Evolutionary conservation across 352 stramenopile species (phyloP).

Genomic region (Globisporangium okanoganense): DNA sequence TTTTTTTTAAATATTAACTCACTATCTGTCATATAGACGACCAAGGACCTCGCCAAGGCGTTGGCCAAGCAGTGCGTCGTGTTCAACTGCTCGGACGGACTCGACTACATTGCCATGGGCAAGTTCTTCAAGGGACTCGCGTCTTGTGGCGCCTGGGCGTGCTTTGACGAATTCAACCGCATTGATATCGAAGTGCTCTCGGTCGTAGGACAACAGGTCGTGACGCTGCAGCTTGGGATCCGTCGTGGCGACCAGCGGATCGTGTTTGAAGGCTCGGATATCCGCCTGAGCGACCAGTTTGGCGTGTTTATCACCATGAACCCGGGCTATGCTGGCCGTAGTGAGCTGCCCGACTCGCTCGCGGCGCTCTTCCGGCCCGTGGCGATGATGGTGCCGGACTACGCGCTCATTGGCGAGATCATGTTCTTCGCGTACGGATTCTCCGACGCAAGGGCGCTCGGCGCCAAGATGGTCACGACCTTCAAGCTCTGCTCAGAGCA

Average conservation of each 20-base stretch:
- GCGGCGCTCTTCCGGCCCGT: conserved; percentile 84
- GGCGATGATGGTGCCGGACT: conserved; percentile 92
- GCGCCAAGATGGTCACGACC: conserved; percentile 86
- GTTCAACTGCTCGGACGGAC: conserved; percentile 91
- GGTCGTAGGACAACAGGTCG: conserved; percentile 88
- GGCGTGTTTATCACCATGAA: conserved; percentile 93
- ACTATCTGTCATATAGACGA: too few relatives aligned
- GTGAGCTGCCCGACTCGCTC: conserved; percentile 84
- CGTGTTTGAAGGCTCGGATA: conserved; percentile 94
- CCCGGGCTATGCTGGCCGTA: conserved; percentile 82
- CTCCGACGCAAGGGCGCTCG: conserved; percentile 41
- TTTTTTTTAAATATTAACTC: too few relatives aligned
- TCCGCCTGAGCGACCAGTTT: conserved; percentile 91
- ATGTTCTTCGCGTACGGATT: conserved; percentile 91
- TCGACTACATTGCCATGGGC: conserved; percentile 94
- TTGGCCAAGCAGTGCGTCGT: conserved; percentile 95
- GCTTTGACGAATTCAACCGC: conserved; percentile 90
- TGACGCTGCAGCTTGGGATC: conserved; percentile 89
- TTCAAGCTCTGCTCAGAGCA: conserved; percentile 90
- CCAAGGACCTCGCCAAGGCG: conserved; percentile 93
- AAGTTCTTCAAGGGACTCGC: conserved; percentile 95
- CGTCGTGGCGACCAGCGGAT: conserved; percentile 80
- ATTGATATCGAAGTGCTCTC: conserved; percentile 89
- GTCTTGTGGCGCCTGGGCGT: conserved; percentile 91
- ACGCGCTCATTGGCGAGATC: conserved; percentile 87